phyloP scores from a whole-genome alignment of 83 land plant genomes.

The Picea engelmannii region DNA sequence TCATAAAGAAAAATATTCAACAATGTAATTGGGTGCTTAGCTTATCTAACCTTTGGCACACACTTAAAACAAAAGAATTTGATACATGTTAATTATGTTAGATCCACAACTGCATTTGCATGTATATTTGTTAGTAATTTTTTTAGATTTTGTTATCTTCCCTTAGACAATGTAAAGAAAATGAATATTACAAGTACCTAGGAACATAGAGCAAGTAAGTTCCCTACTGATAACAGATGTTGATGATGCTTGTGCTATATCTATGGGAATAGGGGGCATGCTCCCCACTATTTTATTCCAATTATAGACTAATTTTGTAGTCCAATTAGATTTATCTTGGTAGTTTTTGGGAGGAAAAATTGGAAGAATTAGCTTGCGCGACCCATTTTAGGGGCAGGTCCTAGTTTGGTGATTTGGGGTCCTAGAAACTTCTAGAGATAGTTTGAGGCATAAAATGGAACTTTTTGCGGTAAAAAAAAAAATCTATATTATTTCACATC shows the following conservation, averaged over 20 bases:
- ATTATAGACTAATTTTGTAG: background rate
- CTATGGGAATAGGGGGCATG: background rate
- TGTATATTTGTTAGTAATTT: background rate
- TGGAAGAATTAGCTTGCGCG: too few relatives aligned
- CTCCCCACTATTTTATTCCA: background rate
- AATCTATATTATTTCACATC: too few relatives aligned
- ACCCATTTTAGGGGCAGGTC: too few relatives aligned
- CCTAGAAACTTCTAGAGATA: too few relatives aligned
- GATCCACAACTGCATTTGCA: constrained; percentile 14
- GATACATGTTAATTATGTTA: background rate
- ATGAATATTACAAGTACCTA: constrained; percentile 1
- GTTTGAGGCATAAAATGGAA: too few relatives aligned
- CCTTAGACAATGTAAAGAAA: background rate
- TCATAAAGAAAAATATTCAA: background rate
- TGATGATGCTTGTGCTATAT: background rate
- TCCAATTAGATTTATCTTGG: background rate
- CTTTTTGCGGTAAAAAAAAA: too few relatives aligned
- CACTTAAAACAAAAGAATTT: constrained; percentile 11
- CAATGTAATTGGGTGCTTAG: background rate
- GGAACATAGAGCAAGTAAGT: constrained; percentile 14
- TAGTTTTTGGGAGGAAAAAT: too few relatives aligned
- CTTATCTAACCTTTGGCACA: constrained; percentile 6
- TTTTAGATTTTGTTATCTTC: background rate
- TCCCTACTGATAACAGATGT: background rate
- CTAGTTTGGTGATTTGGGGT: too few relatives aligned